Percentiles rank a stretch among this genome's conserved stretches.
Evolutionary conservation across 192 early-diverging fungal genomes (phyloP).

Genomic region (Irineochytrium annulatum): DNA sequence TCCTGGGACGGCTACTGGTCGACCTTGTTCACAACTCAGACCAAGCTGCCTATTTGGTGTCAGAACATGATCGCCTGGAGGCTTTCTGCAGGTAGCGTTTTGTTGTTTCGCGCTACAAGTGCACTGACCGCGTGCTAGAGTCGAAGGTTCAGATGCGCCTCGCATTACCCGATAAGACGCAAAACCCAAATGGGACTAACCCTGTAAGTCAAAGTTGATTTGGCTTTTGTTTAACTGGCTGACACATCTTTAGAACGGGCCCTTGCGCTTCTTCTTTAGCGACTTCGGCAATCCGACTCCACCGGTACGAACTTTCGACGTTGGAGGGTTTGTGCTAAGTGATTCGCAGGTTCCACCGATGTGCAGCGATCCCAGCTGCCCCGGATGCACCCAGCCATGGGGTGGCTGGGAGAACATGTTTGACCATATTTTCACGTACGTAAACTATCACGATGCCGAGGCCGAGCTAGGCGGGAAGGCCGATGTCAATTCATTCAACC

Average conservation of each 20-base stretch:
- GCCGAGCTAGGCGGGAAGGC: neutral
- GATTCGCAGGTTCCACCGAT: no score
- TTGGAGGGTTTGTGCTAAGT: no score
- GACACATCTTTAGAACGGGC: neutral
- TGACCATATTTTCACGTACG: slow-evolving; percentile 9
- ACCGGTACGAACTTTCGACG: no score
- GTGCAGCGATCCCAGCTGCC: slow-evolving; percentile 7
- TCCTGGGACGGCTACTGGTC: slow-evolving; percentile 11
- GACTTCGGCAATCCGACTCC: neutral
- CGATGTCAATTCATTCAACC: neutral
- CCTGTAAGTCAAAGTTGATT: neutral
- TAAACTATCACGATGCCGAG: slow-evolving; percentile 3
- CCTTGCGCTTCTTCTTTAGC: slow-evolving; percentile 7
- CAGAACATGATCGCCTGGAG: neutral
- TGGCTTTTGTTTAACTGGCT: neutral
- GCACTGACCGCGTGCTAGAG: neutral
- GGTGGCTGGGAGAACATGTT: slow-evolving; percentile 7
- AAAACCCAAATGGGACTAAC: slow-evolving; percentile 9
- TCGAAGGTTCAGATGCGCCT: neutral
- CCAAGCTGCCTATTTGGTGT: slow-evolving; percentile 5
- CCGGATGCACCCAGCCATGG: neutral
- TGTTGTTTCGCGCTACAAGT: neutral
- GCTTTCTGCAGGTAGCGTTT: neutral
- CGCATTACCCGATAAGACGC: neutral
- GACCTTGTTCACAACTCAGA: neutral